Evolutionary conservation across 305 asterid species (phyloP).

Genomic region (Fraxinus velutina): DNA sequence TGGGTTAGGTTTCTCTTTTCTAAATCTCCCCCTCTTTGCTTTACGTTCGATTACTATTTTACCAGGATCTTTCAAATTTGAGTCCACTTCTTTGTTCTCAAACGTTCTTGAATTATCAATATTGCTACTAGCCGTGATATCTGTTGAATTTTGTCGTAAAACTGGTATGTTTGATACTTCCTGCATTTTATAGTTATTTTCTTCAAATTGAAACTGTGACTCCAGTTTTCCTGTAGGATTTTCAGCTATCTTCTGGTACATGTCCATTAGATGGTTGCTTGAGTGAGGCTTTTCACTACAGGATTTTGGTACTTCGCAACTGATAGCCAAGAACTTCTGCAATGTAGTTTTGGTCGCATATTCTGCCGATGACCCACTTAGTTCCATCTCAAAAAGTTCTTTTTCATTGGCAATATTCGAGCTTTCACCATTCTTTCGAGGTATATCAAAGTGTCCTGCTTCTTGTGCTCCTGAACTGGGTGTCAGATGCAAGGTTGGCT

Average conservation of each 20-base stretch:
- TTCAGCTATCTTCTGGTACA: constrained; percentile 23
- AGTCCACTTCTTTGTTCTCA: constrained; percentile 43
- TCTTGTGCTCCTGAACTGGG: constrained; percentile 36
- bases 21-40: constrained; percentile 39
- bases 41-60: constrained; percentile 39
- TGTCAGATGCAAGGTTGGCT: constrained; percentile 25
- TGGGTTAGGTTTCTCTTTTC: constrained; percentile 52
- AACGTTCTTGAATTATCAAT: constrained; percentile 35
- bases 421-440: constrained; percentile 30
- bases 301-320: constrained; percentile 30
- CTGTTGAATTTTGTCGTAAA: constrained; percentile 32
- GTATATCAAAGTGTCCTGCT: constrained; percentile 23
- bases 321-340: constrained; percentile 25
- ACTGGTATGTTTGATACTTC: constrained; percentile 34
- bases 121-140: constrained; percentile 47
- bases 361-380: constrained; percentile 41
- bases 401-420: constrained; percentile 27
- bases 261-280: constrained; percentile 34
- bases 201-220: constrained; percentile 31
- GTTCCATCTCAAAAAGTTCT: constrained; percentile 43
- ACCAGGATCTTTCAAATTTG: constrained; percentile 40
- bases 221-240: constrained; percentile 31
- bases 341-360: neutral
- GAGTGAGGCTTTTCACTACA: constrained; percentile 37
- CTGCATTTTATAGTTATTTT: constrained; percentile 31